These are phyloP conservation scores for Kalanchoe fedtschenkoi DNA, from an alignment of 164 flowering plant genomes.

Conservation along the genomic window DNA sequence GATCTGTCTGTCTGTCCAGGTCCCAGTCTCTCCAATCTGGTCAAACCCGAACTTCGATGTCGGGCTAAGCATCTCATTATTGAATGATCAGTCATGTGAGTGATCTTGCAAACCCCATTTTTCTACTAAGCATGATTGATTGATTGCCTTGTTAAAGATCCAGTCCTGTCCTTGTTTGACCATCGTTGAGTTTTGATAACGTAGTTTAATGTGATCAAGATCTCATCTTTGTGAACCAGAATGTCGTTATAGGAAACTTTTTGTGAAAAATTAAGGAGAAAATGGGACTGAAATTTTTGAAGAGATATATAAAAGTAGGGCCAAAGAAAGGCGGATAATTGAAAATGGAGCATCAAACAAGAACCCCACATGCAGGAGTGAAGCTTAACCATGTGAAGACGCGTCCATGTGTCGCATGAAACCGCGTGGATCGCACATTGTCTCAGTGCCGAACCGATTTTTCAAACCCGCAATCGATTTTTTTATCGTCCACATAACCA, in stretches of 20 bases:
- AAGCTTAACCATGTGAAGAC: constrained; percentile 5
- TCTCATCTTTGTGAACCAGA: too few species aligned
- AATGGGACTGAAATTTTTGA: neutral
- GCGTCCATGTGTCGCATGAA: constrained; percentile 6
- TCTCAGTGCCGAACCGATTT: constrained; percentile 8
- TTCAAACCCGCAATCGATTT: neutral
- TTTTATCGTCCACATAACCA: neutral
- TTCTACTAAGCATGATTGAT: too few species aligned
- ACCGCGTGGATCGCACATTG: constrained; percentile 7
- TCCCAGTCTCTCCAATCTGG: neutral
- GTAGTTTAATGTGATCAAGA: too few species aligned
- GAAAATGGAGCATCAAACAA: neutral
- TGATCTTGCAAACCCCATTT: neutral
- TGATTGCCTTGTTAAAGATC: too few species aligned
- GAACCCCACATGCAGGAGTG: constrained; percentile 1
- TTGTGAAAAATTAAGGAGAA: neutral
- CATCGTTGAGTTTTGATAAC: too few species aligned
- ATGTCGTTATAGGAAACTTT: neutral
- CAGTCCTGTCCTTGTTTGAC: too few species aligned
- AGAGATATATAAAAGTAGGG: neutral
- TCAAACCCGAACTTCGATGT: constrained; percentile 3
- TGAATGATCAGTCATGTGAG: neutral
- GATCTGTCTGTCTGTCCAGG: constrained; percentile 3
- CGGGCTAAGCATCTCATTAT: neutral
- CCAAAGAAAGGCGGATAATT: neutral